These are phyloP conservation scores for Crepidotus variabilis DNA, from an alignment of 768 basidiomycete species.

Conservation along the genomic window DNA sequence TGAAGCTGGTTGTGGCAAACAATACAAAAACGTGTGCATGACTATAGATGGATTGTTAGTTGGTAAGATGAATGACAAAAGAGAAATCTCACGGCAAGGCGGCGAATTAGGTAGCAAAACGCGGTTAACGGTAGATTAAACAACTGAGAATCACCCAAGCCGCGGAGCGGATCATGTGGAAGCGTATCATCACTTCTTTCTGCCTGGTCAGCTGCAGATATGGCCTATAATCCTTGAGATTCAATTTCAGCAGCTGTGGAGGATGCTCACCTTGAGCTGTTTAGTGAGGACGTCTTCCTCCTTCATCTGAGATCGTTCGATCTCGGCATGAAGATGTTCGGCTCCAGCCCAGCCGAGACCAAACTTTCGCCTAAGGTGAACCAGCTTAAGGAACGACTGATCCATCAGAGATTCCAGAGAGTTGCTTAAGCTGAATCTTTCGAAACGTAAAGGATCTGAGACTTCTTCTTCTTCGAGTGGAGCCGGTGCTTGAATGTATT, in stretches of 20 bases:
- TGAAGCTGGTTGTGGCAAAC: slow-evolving; percentile 64
- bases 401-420: slow-evolving; percentile 62
- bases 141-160: slow-evolving; percentile 24
- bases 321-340: slow-evolving; percentile 45
- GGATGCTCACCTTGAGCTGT: slow-evolving; percentile 26
- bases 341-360: slow-evolving; percentile 68
- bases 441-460: slow-evolving; percentile 41
- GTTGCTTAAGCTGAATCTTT: slow-evolving; percentile 59
- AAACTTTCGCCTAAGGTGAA: slow-evolving; percentile 49
- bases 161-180: slow-evolving; percentile 52
- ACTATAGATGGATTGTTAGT: slow-evolving; percentile 25
- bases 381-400: slow-evolving; percentile 48
- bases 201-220: slow-evolving; percentile 38
- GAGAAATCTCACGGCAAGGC: slow-evolving; percentile 44
- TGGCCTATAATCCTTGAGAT: slow-evolving; percentile 20
- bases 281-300: slow-evolving; percentile 33
- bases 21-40: slow-evolving; percentile 69
- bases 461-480: slow-evolving; percentile 26
- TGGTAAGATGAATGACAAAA: background rate
- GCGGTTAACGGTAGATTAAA: slow-evolving; percentile 63
- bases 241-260: background rate
- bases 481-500: slow-evolving; percentile 9
- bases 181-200: slow-evolving; percentile 42
- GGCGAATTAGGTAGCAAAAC: slow-evolving; percentile 62
- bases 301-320: slow-evolving; percentile 40